Evolutionary conservation across 768 basidiomycete species (phyloP).

Genomic region (Termitomyces sp.): DNA sequence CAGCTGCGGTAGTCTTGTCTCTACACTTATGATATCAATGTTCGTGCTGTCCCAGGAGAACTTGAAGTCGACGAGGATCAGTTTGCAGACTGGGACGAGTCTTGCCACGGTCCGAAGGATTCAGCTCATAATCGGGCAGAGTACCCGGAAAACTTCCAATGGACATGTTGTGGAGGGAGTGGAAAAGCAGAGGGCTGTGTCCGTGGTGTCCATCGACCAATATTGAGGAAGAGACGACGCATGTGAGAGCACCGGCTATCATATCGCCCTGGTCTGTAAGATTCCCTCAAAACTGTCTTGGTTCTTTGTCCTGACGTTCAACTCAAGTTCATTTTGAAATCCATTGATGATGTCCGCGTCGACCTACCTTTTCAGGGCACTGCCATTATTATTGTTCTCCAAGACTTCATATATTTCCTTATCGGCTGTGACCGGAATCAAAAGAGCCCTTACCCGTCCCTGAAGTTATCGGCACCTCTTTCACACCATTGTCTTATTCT

Average conservation of each 20-base stretch:
- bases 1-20: background rate
- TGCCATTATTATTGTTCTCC: constrained; percentile 14
- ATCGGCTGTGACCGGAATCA: constrained; percentile 1
- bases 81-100: constrained; percentile 44
- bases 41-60: constrained; percentile 24
- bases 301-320: background rate
- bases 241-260: constrained; percentile 9
- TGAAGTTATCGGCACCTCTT: constrained; percentile 1
- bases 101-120: constrained; percentile 42
- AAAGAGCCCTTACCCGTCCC: background rate
- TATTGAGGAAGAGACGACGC: constrained; percentile 30
- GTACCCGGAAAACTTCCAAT: constrained; percentile 43
- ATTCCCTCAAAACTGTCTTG: background rate
- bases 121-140: constrained; percentile 28
- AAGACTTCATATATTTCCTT: constrained; percentile 4
- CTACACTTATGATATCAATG: background rate
- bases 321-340: background rate
- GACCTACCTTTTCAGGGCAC: background rate
- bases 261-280: background rate
- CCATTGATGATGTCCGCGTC: background rate
- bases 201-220: constrained; percentile 26
- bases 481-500: constrained; percentile 8
- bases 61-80: constrained; percentile 32
- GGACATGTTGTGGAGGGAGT: constrained; percentile 44
- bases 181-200: constrained; percentile 35